These are phyloP conservation scores for Canna indica DNA, from an alignment of 176 grass and related monocot species.

Conservation along the genomic window DNA sequence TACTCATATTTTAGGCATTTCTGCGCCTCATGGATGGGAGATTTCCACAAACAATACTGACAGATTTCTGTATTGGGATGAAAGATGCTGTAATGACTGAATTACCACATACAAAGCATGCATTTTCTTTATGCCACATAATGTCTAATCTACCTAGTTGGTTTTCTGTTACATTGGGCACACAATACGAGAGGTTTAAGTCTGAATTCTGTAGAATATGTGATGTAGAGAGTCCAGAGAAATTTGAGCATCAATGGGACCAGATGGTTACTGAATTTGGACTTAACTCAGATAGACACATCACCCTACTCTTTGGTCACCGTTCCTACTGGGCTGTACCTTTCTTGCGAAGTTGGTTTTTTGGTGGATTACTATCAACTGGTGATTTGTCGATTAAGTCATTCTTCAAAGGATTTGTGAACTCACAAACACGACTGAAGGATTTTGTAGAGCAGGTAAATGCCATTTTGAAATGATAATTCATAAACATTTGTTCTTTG, in stretches of 20 bases:
- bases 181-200: constrained; percentile 31
- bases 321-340: constrained; percentile 42
- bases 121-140: constrained; percentile 36
- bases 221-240: constrained; percentile 26
- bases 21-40: constrained; percentile 42
- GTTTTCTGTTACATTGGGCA: constrained; percentile 27
- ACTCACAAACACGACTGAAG: constrained; percentile 32
- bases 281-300: constrained; percentile 30
- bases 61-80: constrained; percentile 31
- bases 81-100: constrained; percentile 38
- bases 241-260: constrained; percentile 40
- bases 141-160: constrained; percentile 38
- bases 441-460: constrained; percentile 47
- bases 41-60: constrained; percentile 37
- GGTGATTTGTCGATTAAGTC: constrained; percentile 25
- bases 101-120: constrained; percentile 39
- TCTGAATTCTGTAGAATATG: constrained; percentile 31
- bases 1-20: constrained; percentile 26
- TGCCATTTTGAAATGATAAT: constrained; percentile 3
- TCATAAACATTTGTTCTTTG: background rate
- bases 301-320: constrained; percentile 29
- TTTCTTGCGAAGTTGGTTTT: constrained; percentile 39
- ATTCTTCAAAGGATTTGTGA: constrained; percentile 38
- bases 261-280: constrained; percentile 37
- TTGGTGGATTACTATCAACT: constrained; percentile 27